Base-by-base conservation (phyloP, 2,329 filamentous ascomycete genomes). In the Alternaria tenuissima region DNA sequence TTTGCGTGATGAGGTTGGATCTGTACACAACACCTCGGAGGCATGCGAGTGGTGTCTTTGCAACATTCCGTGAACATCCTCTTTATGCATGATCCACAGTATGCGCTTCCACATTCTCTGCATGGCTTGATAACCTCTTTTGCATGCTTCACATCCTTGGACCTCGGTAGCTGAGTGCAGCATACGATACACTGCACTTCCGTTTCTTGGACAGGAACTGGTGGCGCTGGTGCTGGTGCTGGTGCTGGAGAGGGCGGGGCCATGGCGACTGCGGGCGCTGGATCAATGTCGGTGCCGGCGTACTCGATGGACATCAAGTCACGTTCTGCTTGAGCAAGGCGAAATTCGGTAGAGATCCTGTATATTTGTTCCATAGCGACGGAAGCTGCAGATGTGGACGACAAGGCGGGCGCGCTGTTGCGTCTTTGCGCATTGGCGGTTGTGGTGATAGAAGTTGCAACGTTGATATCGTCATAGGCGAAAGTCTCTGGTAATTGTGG, bases 21-120 rank as follows among this genome's bases (percentile, higher is more conserved):
- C 7, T 79, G 69, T 4, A 48, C 65, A 61, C 82, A 83, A 68
- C 84, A 86, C 26, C 76, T 73, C 3, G 82, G 80, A 3, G 81
- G 82, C 82, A 84, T 84, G 26, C 72, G 69, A 0, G 73, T 66
- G 39, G 73, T 68, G 55, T 82, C 76, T 34, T 70, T 75, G 57
- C 74, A 79, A 14, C 81, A 80, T 6, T 71, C 64, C 0, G 78
- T 61, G 66, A 84, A 84, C 76, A 81, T 79, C 5, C 64, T 56
- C 48, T 71, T 77, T 14, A 83, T 61, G 55, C 82, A 84, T 4
- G 61, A 36, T 12, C 43, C 52, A 62, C 80, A 82, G 62, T 74
- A 81, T 18, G 65, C 32, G 56, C 52, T 68, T 2, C 58, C 16
- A 58, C 79, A 81, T 3, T 7, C 12, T 7, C 66, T 65, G 61